Evolutionary conservation across 2,329 filamentous ascomycete species (phyloP), one percentile per base, ranked within the genome.

Genomic region (Fusarium avenaceum): DNA sequence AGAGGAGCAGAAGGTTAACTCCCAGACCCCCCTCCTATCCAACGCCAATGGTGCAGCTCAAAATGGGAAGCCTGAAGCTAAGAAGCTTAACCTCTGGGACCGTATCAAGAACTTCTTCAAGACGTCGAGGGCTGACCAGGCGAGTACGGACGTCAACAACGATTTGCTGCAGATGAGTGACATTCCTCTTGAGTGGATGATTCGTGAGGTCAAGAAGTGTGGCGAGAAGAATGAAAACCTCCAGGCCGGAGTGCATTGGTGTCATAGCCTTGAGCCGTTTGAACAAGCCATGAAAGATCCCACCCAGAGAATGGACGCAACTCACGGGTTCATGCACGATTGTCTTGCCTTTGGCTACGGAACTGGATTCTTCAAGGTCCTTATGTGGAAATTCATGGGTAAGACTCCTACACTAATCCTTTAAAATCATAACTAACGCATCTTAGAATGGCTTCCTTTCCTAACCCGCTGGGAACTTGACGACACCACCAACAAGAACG

Each of bases 171-270:
- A 82, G 72, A 76, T 86, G 75, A 85, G 83, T 24, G 83, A 86
- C 60, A 79, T 85, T 20, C 80, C 84, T 3, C 75, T 86, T 2
- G 80, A 80, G 10, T 86, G 84, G 84, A 86, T 86, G 84, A 81
- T 86, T 38, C 78, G 80, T 3, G 84, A 86, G 65, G 74, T 85
- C 6, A 77, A 81, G 70, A 74, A 78, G 5, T 76, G 82, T 1
- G 79, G 78, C 5, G 47, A 75, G 13, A 54, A 58, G 19, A 76
- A 82, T 54, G 71, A 0, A 33, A 51, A 17, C 14, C 22, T n/a
- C 3, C 26, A 44, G 6, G 76, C 77, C 3, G 74, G 74, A 1
- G 71, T 82, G 22, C 75, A 79, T 44, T 82, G 80, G 79, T 75
- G 72, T 7, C 57, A 75, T 26, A 77, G 68, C 13, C 54, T 76